Percentiles rank a stretch among this genome's conserved stretches.
Conservation (phyloP, 1,139 yeast species). For the Sugiyamaella paludigena region DNA sequence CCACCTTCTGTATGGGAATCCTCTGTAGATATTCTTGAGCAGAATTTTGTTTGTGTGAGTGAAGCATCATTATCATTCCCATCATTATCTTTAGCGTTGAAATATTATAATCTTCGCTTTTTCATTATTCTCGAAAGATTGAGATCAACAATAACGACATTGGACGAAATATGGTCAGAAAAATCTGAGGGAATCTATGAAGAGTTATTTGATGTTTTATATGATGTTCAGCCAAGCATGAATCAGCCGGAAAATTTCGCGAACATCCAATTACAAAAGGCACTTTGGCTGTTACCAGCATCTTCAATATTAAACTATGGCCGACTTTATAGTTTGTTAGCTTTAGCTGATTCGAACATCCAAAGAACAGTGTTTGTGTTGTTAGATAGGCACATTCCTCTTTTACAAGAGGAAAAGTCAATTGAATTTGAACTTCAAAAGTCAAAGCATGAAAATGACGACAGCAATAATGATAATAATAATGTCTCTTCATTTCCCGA, state of each 20-base stretch:
- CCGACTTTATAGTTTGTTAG: conserved; percentile 34
- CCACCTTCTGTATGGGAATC: conserved; percentile 28
- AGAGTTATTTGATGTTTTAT: conserved; percentile 39
- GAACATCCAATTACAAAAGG: conserved; percentile 20
- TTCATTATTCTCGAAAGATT: conserved; percentile 37
- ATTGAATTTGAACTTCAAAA: conserved; percentile 31
- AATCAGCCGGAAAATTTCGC: conserved; percentile 14
- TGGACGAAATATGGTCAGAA: conserved; percentile 38
- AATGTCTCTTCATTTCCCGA: conserved; percentile 28
- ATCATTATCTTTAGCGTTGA: conserved; percentile 39
- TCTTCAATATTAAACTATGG: conserved; percentile 35
- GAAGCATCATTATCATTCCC: conserved; percentile 34
- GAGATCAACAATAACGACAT: conserved; percentile 27
- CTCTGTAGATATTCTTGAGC: conserved; percentile 25
- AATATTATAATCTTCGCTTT: conserved; percentile 49
- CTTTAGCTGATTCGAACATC: conserved; percentile 30
- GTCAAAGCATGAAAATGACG: conserved; percentile 36
- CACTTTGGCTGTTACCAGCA: conserved; percentile 19
- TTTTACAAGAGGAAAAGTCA: conserved; percentile 39
- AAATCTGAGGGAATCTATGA: conserved; percentile 34
- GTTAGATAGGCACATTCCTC: conserved; percentile 43
- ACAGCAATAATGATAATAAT: conserved; percentile 18
- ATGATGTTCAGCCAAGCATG: neutral
- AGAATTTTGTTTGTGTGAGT: conserved; percentile 39
- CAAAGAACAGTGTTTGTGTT: conserved; percentile 45